Conservation (phyloP, 1,284 basidiomycete genomes). For the Ceratobasidium sp. region DNA sequence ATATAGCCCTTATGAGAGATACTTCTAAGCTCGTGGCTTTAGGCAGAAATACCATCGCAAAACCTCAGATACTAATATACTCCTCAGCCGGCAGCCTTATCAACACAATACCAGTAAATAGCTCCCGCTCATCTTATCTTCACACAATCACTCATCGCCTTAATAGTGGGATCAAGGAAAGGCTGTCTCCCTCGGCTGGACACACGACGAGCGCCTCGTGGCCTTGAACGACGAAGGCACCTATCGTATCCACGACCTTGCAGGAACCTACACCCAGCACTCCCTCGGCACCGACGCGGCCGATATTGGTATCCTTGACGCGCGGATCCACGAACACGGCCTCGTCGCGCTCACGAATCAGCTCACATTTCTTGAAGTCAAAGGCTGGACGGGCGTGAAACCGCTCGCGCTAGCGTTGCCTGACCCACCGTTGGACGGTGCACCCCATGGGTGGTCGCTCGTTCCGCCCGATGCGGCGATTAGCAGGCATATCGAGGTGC, state of each 20-base stretch:
- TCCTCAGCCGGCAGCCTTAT: slow-evolving; percentile 63
- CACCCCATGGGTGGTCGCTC: slow-evolving; percentile 85
- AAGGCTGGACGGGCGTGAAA: slow-evolving; percentile 83
- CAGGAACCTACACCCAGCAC: slow-evolving; percentile 85
- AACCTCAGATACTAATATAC: slow-evolving; percentile 82
- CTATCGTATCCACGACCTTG: slow-evolving; percentile 90
- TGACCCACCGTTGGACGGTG: slow-evolving; percentile 65
- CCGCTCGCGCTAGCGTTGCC: slow-evolving; percentile 76
- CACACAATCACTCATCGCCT: slow-evolving; percentile 52
- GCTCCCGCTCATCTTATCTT: slow-evolving; percentile 59
- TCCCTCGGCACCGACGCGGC: slow-evolving; percentile 87
- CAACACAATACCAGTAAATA: slow-evolving; percentile 57
- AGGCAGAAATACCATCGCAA: slow-evolving; percentile 73
- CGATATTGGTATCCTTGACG: slow-evolving; percentile 88
- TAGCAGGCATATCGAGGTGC: slow-evolving; percentile 87
- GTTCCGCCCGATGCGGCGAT: slow-evolving; percentile 88
- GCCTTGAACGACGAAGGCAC: slow-evolving; percentile 93
- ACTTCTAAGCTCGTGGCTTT: slow-evolving; percentile 83
- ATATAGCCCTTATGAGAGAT: slow-evolving; percentile 89
- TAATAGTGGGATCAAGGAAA: slow-evolving; percentile 84
- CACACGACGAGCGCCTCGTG: slow-evolving; percentile 78
- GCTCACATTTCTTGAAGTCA: slow-evolving; percentile 84
- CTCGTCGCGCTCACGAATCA: slow-evolving; percentile 87
- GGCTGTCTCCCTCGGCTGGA: slow-evolving; percentile 78
- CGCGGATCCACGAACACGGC: slow-evolving; percentile 86